Conservation (phyloP, 2,329 filamentous ascomycete species). For the Apiospora pterosperma region DNA sequence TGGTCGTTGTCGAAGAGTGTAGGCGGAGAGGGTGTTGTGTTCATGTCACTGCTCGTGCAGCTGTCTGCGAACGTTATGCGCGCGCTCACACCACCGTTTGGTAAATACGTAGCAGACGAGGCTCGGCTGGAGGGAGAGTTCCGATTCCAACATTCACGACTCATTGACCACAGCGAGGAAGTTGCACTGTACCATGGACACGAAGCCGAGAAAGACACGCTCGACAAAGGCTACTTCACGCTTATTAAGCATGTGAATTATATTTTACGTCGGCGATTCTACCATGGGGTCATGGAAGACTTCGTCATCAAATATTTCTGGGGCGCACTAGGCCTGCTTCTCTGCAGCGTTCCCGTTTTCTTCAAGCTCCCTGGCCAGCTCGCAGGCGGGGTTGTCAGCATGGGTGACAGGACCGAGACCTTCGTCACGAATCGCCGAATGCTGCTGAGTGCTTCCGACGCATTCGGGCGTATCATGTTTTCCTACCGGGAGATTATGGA, state of each 20-base stretch:
- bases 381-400: slow-evolving; percentile 44
- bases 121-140: slow-evolving; percentile 94
- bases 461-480: slow-evolving; percentile 95
- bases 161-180: slow-evolving; percentile 96
- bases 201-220: slow-evolving; percentile 88
- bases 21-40: slow-evolving; percentile 91
- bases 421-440: slow-evolving; percentile 95
- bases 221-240: slow-evolving; percentile 98
- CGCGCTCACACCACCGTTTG: slow-evolving; percentile 90
- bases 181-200: slow-evolving; percentile 90
- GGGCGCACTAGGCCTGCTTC: slow-evolving; percentile 85
- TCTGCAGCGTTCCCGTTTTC: slow-evolving; percentile 95
- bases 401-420: slow-evolving; percentile 69
- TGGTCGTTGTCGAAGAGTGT: slow-evolving; percentile 91
- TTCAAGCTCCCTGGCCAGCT: slow-evolving; percentile 79
- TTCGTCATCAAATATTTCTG: slow-evolving; percentile 99
- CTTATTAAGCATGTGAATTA: slow-evolving; percentile 99
- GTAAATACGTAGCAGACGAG: slow-evolving; percentile 96
- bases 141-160: slow-evolving; percentile 85
- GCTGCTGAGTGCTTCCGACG: slow-evolving; percentile 89
- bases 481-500: slow-evolving; percentile 97
- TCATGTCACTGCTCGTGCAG: slow-evolving; percentile 93
- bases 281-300: slow-evolving; percentile 99
- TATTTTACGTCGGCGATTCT: slow-evolving; percentile 84
- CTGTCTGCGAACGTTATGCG: slow-evolving; percentile 91